These are phyloP conservation scores for Potentilla sterilis DNA, from an alignment of 306 rosid species.

Conservation along the genomic window DNA sequence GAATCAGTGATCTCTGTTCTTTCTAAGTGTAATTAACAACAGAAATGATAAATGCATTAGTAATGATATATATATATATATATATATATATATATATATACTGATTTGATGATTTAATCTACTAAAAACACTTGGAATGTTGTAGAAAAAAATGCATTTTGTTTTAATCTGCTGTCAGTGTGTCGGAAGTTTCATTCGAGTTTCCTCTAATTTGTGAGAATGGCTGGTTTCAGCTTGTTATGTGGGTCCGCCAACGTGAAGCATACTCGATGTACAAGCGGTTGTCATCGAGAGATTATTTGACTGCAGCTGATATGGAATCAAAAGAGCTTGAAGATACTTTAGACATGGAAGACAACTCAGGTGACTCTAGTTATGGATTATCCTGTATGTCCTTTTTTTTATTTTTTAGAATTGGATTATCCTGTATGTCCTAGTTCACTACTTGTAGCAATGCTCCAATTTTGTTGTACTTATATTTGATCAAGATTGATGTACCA, in stretches of 20 bases:
- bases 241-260: conserved; percentile 71
- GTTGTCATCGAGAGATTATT: conserved; percentile 51
- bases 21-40: background rate
- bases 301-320: conserved; percentile 32
- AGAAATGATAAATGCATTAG: background rate
- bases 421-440: background rate
- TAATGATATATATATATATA: too few species aligned
- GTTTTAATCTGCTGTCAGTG: conserved; percentile 15
- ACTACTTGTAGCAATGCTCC: background rate
- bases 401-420: too few species aligned
- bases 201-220: conserved; percentile 23
- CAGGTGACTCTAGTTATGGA: conserved; percentile 45
- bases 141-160: background rate
- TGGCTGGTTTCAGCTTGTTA: conserved; percentile 39
- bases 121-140: background rate
- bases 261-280: conserved; percentile 75
- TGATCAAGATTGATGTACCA: background rate
- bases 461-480: background rate
- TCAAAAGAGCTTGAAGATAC: conserved; percentile 49
- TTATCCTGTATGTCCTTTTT: conserved; percentile 5
- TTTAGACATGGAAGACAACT: conserved; percentile 62
- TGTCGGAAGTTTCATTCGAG: background rate
- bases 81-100: too few species aligned
- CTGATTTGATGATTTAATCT: background rate
- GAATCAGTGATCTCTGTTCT: background rate